Evolutionary conservation across 2,329 filamentous ascomycete species (phyloP).

Genomic region (Endoconidiophora polonica): DNA sequence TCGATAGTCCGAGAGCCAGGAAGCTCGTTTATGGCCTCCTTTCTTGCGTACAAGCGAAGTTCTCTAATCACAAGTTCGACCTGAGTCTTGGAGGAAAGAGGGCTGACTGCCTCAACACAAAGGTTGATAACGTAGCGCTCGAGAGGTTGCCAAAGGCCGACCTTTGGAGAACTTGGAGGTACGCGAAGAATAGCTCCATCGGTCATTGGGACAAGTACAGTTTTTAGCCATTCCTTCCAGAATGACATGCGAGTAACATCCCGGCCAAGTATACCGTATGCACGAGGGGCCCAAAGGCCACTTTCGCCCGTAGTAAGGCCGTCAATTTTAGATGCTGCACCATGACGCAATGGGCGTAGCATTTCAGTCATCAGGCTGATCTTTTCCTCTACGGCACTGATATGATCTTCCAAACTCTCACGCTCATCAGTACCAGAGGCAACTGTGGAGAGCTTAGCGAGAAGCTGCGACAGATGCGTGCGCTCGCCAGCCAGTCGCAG

Average conservation of each 20-base stretch:
- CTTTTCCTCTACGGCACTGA: slow-evolving; percentile 91
- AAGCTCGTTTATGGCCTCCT: slow-evolving; percentile 83
- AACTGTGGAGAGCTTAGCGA: slow-evolving; percentile 66
- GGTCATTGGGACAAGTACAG: slow-evolving; percentile 87
- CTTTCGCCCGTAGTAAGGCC: slow-evolving; percentile 90
- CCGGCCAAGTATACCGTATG: slow-evolving; percentile 80
- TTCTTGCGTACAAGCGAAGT: slow-evolving; percentile 76
- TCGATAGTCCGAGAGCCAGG: slow-evolving; percentile 84
- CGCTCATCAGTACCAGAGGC: slow-evolving; percentile 66
- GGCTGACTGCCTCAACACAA: slow-evolving; percentile 85
- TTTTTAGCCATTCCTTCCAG: slow-evolving; percentile 97
- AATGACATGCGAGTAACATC: slow-evolving; percentile 73
- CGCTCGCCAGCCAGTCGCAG: slow-evolving; percentile 75
- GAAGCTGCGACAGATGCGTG: slow-evolving; percentile 72
- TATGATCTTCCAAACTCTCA: slow-evolving; percentile 80
- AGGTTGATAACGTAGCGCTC: slow-evolving; percentile 95
- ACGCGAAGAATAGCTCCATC: slow-evolving; percentile 71
- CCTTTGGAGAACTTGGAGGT: slow-evolving; percentile 71
- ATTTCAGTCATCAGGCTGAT: slow-evolving; percentile 95
- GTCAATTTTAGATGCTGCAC: slow-evolving; percentile 91
- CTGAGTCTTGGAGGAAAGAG: slow-evolving; percentile 84
- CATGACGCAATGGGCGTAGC: slow-evolving; percentile 77
- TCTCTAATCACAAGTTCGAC: slow-evolving; percentile 85
- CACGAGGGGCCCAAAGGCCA: slow-evolving; percentile 85
- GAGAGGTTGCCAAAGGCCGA: slow-evolving; percentile 89